Evolutionary conservation across 352 stramenopile genomes (phyloP).

Genomic region (Phytophthora citricola): DNA sequence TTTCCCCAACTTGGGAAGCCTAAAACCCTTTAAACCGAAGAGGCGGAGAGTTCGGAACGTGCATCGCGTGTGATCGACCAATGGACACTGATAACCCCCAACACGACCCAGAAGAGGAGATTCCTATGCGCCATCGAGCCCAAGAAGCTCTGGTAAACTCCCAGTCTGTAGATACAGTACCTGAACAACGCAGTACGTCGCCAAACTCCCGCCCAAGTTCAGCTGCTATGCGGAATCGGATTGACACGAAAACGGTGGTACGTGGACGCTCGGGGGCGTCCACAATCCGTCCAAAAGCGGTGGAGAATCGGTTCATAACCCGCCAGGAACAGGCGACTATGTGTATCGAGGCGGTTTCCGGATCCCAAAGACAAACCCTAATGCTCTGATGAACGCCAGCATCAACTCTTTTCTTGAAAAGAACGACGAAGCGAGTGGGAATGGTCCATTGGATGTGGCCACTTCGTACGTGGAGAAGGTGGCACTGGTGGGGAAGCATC

Average conservation of each 20-base stretch:
- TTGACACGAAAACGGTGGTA: slow-evolving; percentile 60
- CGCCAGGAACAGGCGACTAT: slow-evolving; percentile 53
- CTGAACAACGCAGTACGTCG: slow-evolving; percentile 46
- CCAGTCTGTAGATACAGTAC: slow-evolving; percentile 18
- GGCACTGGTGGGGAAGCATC: slow-evolving; percentile 44
- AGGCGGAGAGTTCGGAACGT: slow-evolving; percentile 49
- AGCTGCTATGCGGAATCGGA: slow-evolving; percentile 36
- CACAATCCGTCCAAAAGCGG: slow-evolving; percentile 34
- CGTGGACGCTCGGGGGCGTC: slow-evolving; percentile 50
- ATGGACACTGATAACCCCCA: slow-evolving; percentile 43
- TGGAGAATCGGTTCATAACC: slow-evolving; percentile 44
- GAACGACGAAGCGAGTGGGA: not conserved
- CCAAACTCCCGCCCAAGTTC: slow-evolving; percentile 17
- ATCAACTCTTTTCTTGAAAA: slow-evolving; percentile 16
- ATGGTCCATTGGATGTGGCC: slow-evolving; percentile 31
- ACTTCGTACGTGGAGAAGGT: slow-evolving; percentile 53
- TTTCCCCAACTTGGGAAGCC: slow-evolving; percentile 56
- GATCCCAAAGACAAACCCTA: slow-evolving; percentile 41
- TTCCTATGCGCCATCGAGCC: slow-evolving; percentile 15
- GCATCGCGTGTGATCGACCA: slow-evolving; percentile 69
- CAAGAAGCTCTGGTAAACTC: slow-evolving; percentile 9
- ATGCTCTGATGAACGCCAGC: slow-evolving; percentile 18
- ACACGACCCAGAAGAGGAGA: slow-evolving; percentile 17
- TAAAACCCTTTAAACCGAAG: slow-evolving; percentile 39
- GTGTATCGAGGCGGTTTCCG: slow-evolving; percentile 72